phyloP scores from a whole-genome alignment of 2,329 filamentous ascomycete species.

The Oidium heveae region DNA sequence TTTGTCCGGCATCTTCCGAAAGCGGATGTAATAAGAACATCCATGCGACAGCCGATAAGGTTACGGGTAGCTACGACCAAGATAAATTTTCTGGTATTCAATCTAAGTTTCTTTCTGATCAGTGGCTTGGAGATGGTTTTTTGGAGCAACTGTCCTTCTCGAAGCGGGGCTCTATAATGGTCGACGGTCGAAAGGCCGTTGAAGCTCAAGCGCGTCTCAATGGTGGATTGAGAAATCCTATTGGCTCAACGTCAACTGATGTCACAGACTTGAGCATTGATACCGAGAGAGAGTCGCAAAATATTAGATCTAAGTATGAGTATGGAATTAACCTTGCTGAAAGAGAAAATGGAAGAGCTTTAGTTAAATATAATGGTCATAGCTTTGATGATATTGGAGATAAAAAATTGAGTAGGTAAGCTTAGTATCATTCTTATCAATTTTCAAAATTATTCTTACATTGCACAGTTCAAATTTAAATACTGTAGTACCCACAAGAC shows the following conservation, averaged over 20 bases:
- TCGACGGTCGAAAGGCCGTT: constrained; percentile 21
- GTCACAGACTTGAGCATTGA: constrained; percentile 10
- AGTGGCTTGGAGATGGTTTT: constrained; percentile 31
- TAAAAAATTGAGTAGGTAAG: background rate
- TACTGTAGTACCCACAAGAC: constrained; percentile 1
- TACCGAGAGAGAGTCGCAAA: constrained; percentile 13
- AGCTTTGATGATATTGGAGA: background rate
- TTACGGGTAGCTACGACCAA: background rate
- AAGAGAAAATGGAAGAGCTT: background rate
- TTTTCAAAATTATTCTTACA: no score
- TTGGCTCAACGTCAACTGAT: constrained; percentile 10
- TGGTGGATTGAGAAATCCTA: constrained; percentile 10
- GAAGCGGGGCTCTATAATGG: constrained; percentile 37
- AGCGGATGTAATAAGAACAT: background rate
- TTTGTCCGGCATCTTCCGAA: background rate
- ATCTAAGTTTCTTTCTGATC: constrained; percentile 29
- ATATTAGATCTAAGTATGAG: constrained; percentile 15
- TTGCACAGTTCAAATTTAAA: no score
- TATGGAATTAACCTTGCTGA: constrained; percentile 3
- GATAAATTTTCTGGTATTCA: constrained; percentile 25
- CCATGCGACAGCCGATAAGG: background rate
- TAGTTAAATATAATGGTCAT: background rate
- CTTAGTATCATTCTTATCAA: background rate
- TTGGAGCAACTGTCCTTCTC: constrained; percentile 32
- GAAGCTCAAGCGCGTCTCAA: constrained; percentile 8